Conservation (phyloP, 2,329 filamentous ascomycete species). For the Ceratocystis ficicola region DNA sequence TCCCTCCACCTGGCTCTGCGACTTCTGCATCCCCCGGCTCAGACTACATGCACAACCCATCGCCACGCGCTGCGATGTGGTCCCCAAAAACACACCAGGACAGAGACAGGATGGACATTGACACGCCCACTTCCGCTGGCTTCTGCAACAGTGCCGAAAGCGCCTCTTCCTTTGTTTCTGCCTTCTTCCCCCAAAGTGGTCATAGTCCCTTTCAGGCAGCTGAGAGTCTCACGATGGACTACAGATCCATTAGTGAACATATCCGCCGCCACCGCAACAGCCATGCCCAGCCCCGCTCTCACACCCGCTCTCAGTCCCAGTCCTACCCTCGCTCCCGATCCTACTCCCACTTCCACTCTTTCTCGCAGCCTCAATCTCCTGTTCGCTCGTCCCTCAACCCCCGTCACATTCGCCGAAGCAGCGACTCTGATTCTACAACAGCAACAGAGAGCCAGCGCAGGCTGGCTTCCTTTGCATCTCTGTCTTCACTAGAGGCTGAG, state of each 20-base stretch:
- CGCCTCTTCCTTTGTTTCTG: neutral
- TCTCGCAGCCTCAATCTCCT: conserved; percentile 1
- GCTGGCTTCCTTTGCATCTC: neutral
- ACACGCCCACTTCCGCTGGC: neutral
- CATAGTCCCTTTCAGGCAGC: neutral
- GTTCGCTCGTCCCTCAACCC: neutral
- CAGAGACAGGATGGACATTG: conserved; percentile 4
- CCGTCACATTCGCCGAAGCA: conserved; percentile 1
- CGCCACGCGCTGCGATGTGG: neutral
- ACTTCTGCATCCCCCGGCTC: neutral
- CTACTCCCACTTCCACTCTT: neutral
- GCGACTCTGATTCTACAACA: neutral
- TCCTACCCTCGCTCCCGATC: neutral
- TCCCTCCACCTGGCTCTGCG: neutral
- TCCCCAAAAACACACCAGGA: neutral
- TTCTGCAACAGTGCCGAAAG: conserved; percentile 1
- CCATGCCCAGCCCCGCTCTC: neutral
- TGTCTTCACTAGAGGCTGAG: neutral
- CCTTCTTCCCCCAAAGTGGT: neutral
- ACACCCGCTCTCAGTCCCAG: neutral
- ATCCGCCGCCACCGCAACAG: neutral
- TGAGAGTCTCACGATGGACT: neutral
- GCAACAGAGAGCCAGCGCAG: neutral
- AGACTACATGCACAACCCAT: conserved; percentile 7
- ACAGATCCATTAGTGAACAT: neutral